Evolutionary conservation across 106 monocot genomes (phyloP).

Genomic region (Allium cepa): DNA sequence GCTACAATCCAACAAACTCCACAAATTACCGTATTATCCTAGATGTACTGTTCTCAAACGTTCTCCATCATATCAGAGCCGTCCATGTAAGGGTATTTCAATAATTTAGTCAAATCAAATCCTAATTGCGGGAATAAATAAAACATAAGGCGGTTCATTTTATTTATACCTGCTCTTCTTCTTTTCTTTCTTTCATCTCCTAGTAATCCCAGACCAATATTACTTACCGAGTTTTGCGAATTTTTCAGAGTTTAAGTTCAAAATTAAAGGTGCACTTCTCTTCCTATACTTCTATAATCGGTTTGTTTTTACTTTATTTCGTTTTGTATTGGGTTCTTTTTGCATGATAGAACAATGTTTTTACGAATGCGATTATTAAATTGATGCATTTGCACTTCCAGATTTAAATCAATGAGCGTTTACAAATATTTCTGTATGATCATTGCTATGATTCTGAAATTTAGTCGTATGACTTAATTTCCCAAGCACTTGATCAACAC

Average conservation of each 20-base stretch:
- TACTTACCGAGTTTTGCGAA: neutral
- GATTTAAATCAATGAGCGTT: neutral
- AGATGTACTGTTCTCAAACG: neutral
- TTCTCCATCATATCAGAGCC: neutral
- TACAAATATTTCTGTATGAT: neutral
- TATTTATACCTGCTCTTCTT: neutral
- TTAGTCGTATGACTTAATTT: neutral
- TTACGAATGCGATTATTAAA: neutral
- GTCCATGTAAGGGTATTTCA: neutral
- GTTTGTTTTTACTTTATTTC: neutral
- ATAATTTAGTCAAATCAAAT: neutral
- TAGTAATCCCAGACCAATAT: too few relatives aligned
- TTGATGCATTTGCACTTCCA: neutral
- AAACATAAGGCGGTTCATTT: constrained; percentile 1
- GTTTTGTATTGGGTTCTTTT: neutral
- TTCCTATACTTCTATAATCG: neutral
- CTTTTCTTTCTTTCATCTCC: neutral
- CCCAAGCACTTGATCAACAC: neutral
- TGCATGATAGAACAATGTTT: neutral
- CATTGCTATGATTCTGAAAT: neutral
- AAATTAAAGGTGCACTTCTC: neutral
- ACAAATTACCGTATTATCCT: neutral
- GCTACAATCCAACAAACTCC: neutral
- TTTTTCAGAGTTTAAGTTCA: neutral
- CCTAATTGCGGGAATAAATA: neutral